Base-by-base conservation (phyloP, 2,329 filamentous ascomycete species). In the Hypomyces perniciosus region DNA sequence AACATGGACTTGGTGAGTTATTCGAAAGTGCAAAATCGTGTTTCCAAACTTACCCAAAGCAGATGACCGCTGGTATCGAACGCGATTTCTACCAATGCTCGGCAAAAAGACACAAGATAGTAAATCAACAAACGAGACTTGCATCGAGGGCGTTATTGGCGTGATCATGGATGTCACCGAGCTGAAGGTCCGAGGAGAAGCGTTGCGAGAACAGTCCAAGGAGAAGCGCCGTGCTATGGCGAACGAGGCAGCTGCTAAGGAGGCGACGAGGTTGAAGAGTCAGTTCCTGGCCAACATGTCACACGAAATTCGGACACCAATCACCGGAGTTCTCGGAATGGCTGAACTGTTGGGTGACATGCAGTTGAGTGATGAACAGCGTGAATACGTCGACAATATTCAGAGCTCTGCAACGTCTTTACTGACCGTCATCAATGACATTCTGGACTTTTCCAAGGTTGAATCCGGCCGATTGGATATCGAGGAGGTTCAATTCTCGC, bases 391-490 rank as follows among this genome's bases (percentile, higher is more conserved):
- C 3, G 85, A 89, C 57, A 90, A 89, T 54, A 88, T 92, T 6
- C 84, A 88, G 60, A 78, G 85, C 46, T 91, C 86, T 5, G 88
- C 86, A 0, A 90, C 92, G 56, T 89, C 87, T 2, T 71, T 95
- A 3, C 73, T 95, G 20, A 92, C 88, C 0, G 86, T 95, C 38
- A 95, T 95, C 67, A 95, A 95, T 61, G 90, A 95, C 61, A 95
- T 95, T 50, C 73, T 95, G 2, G 90, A 95, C 67, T 91, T 95
- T 64, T 93, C 88, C 4, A 95, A 95, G 65, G 84, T 90, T 2
- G 88, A 91, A 63, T 88, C 85, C 7, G 87, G 88, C 3, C 76
- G 84, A 6, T 69, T 91, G 20, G 86, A 90, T 55, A 85, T 91
- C 38, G 87, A 90, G 66, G 85, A 90, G 59, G 86, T 90, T 0